Percentiles rank a stretch among this genome's conserved stretches.
Evolutionary conservation across 1,284 basidiomycete genomes (phyloP).

Genomic region (Fistulina hepatica): DNA sequence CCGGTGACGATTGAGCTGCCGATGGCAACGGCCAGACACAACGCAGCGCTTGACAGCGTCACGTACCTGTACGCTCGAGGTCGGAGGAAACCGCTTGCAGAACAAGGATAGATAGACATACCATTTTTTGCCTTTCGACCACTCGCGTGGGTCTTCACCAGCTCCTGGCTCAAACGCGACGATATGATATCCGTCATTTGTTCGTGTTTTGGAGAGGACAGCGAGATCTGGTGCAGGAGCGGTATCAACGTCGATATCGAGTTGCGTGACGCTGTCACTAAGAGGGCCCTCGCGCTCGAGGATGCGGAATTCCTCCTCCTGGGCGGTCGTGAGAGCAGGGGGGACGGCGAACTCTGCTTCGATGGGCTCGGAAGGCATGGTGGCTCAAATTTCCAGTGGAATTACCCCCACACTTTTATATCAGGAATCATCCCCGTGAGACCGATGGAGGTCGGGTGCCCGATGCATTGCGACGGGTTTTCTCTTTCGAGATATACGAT

Average conservation of each 20-base stretch:
- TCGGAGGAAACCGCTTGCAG: background rate
- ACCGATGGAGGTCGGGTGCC: too few species aligned
- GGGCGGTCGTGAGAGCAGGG: slow-evolving; percentile 20
- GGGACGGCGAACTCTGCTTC: slow-evolving; percentile 25
- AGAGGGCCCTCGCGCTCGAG: slow-evolving; percentile 21
- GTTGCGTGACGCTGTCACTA: too few species aligned
- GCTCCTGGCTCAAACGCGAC: slow-evolving; percentile 26
- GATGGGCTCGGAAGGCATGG: slow-evolving; percentile 27
- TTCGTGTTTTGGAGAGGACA: slow-evolving; percentile 9
- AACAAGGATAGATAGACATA: slow-evolving; percentile 8
- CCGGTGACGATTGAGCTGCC: slow-evolving; percentile 31
- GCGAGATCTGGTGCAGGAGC: slow-evolving; percentile 5
- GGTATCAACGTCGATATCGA: background rate
- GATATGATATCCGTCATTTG: slow-evolving; percentile 21
- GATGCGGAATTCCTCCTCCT: slow-evolving; percentile 24
- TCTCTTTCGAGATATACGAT: too few species aligned
- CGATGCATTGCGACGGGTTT: too few species aligned
- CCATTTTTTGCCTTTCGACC: slow-evolving; percentile 26
- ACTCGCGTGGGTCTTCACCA: slow-evolving; percentile 29
- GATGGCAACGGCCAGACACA: slow-evolving; percentile 28
- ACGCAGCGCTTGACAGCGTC: slow-evolving; percentile 23
- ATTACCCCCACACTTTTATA: too few species aligned
- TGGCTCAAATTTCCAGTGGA: too few species aligned
- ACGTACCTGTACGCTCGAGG: slow-evolving; percentile 22
- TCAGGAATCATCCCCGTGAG: too few species aligned